Conservation (phyloP, 2,329 filamentous ascomycete species). For the Knoxdaviesia capensis region DNA sequence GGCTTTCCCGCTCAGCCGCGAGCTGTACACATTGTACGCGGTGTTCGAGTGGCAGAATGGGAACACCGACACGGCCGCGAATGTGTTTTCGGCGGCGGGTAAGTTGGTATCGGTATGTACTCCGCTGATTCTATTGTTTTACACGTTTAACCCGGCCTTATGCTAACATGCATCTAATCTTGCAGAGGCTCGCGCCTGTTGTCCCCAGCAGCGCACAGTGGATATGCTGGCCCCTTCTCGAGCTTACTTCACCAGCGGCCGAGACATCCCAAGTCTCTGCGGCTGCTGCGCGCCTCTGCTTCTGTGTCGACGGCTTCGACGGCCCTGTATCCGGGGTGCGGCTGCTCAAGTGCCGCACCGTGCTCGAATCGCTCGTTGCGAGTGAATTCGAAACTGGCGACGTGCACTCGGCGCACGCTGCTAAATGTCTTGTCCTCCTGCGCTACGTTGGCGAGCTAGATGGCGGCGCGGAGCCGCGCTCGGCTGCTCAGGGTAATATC, state of each 20-base stretch:
- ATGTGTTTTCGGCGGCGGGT: slow-evolving; percentile 41
- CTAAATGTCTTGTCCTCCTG: slow-evolving; percentile 44
- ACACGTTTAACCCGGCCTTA: not conserved
- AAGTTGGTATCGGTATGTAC: slow-evolving; percentile 10
- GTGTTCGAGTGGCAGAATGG: slow-evolving; percentile 44
- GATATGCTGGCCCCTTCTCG: too few species aligned
- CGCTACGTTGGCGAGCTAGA: slow-evolving; percentile 36
- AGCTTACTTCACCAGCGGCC: too few species aligned
- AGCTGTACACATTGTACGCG: slow-evolving; percentile 63
- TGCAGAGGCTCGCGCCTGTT: slow-evolving; percentile 11
- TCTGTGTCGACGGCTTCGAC: too few species aligned
- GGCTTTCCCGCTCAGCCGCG: slow-evolving; percentile 37
- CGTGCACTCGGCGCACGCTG: slow-evolving; percentile 6
- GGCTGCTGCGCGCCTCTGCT: too few species aligned
- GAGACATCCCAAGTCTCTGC: too few species aligned
- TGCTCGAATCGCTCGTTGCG: too few species aligned
- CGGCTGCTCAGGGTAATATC: slow-evolving; percentile 32
- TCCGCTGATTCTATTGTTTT: not conserved
- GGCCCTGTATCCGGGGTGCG: too few species aligned
- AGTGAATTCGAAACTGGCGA: too few species aligned
- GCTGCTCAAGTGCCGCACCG: too few species aligned
- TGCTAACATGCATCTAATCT: slow-evolving; percentile 1
- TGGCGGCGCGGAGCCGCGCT: slow-evolving; percentile 19
- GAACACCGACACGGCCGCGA: slow-evolving; percentile 35
- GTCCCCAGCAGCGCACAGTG: too few species aligned